Base-by-base conservation (phyloP, 208 protist genomes). In the Trypanosoma mega region DNA sequence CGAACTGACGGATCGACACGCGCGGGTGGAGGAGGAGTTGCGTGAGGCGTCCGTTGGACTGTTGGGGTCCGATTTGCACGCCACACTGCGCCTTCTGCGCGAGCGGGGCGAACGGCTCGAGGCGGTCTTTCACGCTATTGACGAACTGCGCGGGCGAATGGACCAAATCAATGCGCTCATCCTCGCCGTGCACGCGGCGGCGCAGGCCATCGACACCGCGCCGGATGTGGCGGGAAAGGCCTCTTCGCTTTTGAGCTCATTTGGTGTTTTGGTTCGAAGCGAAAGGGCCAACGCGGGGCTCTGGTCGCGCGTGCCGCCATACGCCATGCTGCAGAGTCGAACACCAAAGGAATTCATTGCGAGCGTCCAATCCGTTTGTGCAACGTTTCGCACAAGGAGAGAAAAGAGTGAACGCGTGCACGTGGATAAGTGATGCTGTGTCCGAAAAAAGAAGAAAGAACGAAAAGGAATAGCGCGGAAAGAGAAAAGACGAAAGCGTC, bases 261-360 rank as follows among this genome's bases (percentile, higher is more conserved):
- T 63, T 43, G 53, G 63, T 18, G 6, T 69, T 54, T 6, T 18
- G 16, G 9, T 58, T 21, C 9, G n/a, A 1, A 52, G 51, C 30
- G 52, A 52, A 27, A 3, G 29, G 36, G 60, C 47, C n/a, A 58
- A 44, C 21, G 46, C 60, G 8, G 48, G 60, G 18, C 23, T 66
- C 30, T 63, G 63, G 39, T 56, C 50, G 27, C 50, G 63, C 20
- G 41, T 69, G 2, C 63, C 63, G 8, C 26, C 26, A 14, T 51
- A 69, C 33, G 27, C 47, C 14, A 69, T 69, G 63, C 27, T 63
- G n/a, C 26, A 63, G 37, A 55, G 52, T 26, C 51, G 43, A 33
- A 69, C 63, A 8, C n/a, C 39, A 33, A 51, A 37, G 26, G 36
- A 54, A 12, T 69, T 52, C 47, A 6, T 66, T 1, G 3, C 2